A percentile compares a stretch with the other conserved stretches of the same genome.
phyloP scores from a whole-genome alignment of 768 basidiomycete genomes.

The Pulveroboletus sp. region DNA sequence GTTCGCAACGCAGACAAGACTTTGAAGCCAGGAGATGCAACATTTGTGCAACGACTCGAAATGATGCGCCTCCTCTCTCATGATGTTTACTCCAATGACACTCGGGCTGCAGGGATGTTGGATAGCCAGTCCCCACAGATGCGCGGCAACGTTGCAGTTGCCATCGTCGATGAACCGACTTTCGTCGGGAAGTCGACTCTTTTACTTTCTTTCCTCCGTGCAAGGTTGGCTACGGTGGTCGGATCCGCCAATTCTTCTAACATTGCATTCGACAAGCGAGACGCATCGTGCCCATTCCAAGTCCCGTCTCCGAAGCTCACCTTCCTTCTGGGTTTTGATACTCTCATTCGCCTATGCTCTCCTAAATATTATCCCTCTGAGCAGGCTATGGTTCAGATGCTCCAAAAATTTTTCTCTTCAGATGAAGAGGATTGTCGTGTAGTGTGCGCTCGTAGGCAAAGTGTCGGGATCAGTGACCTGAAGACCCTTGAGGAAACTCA shows the following conservation, averaged over 20 bases:
- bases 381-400: conserved; percentile 51
- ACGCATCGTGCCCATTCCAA: conserved; percentile 1
- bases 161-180: conserved; percentile 81
- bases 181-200: conserved; percentile 79
- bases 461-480: conserved; percentile 10
- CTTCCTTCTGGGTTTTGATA: conserved; percentile 83
- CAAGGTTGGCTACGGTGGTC: conserved; percentile 14
- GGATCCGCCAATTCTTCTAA: not conserved
- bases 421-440: conserved; percentile 58
- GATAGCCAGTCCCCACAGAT: conserved; percentile 3
- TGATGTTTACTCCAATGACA: conserved; percentile 31
- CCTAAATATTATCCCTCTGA: conserved; percentile 66
- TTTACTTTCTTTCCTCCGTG: conserved; percentile 51
- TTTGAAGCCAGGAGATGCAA: conserved; percentile 67
- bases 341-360: conserved; percentile 75
- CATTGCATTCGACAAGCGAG: conserved; percentile 12
- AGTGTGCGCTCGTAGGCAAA: conserved; percentile 60
- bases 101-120: not conserved
- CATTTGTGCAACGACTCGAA: conserved; percentile 73
- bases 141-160: conserved; percentile 63
- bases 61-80: conserved; percentile 79
- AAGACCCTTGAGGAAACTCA: conserved; percentile 29
- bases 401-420: conserved; percentile 58
- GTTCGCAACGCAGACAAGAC: conserved; percentile 86
- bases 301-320: conserved; percentile 46